phyloP scores from a whole-genome alignment of 805 yeast genomes.

The Komagataella pseudopastoris region DNA sequence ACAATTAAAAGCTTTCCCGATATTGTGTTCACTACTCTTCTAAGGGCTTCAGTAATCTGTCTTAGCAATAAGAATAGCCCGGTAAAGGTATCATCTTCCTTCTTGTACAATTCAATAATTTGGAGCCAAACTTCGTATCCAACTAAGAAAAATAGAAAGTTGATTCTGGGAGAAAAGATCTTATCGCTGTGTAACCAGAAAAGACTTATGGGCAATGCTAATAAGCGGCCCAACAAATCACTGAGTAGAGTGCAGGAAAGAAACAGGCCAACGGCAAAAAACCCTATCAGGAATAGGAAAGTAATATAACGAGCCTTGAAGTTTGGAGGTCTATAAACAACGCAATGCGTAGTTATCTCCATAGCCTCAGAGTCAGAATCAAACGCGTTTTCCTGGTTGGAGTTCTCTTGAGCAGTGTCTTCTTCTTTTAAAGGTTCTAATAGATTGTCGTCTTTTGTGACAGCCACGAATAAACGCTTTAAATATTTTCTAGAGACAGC shows the following conservation, averaged over 20 bases:
- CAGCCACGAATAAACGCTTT: constrained; percentile 63
- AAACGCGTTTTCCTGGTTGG: neutral
- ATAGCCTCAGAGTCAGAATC: constrained; percentile 12
- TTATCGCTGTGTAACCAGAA: neutral
- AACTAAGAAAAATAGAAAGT: too few species aligned
- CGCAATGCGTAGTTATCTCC: constrained; percentile 32
- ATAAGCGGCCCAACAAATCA: neutral
- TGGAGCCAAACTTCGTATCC: neutral
- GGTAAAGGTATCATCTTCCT: neutral
- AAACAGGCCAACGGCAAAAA: neutral
- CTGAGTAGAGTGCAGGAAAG: neutral
- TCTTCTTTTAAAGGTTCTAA: constrained; percentile 25
- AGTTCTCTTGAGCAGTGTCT: constrained; percentile 16
- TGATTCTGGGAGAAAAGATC: neutral
- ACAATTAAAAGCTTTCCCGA: neutral
- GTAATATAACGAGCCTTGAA: constrained; percentile 19
- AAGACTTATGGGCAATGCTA: neutral
- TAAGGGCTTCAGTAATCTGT: neutral
- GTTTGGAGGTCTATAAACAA: constrained; percentile 80
- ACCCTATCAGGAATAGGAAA: neutral
- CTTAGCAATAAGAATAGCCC: neutral
- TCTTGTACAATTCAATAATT: neutral
- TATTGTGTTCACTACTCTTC: neutral
- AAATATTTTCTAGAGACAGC: constrained; percentile 53
- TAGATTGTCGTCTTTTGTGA: constrained; percentile 64